Evolutionary conservation across 139 green algal genomes (phyloP), one percentile per base, ranked within the genome.

Genomic region (Chlamydomonas schloesseri): DNA sequence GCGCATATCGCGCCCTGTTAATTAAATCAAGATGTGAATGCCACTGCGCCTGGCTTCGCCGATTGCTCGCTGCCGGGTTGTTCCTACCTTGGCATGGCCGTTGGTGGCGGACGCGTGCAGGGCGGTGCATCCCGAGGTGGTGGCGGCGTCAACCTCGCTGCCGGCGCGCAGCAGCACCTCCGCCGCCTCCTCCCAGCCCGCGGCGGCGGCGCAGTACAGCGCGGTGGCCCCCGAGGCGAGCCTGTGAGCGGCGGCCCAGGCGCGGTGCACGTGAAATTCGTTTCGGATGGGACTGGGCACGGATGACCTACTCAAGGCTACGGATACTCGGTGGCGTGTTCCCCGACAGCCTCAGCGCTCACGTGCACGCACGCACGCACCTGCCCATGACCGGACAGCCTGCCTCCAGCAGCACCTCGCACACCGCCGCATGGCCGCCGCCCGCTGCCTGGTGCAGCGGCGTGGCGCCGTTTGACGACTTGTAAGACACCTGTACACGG

Each of bases 151-250:
- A 70, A 87, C 57, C 69, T 87, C 81, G 10, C 58, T 58, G 3
- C 81, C 81, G 9, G 29, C 55, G 21, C 81, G 69, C 34, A 87
- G 81, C 57, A 87, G 71, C 36, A 78, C 28, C 70, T 73, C 70
- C 55, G 64, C 53, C n/a, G 31, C 71, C 14, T 73, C 81, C 10
- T 31, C 58, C 69, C 55, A 81, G 58, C 81, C 81, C 15, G n/a
- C 58, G 24, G 70, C 47, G n/a, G 81, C 81, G 36, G 81, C 81
- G 55, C 69, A 78, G 57, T 87, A 87, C 13, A 87, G 81, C 29
- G 81, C 31, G 10, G 70, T 50, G 11, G 71, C 81, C 11, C 81
- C 81, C 5, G 81, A 81, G 55, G 81, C 33, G 6, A 79, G 34
- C 55, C 71, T 87, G 65, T 13, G 36, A n/a, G 8, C 9, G 53